These are phyloP conservation scores for Ensete glaucum DNA, from an alignment of 176 grass and related monocot genomes.

Conservation along the genomic window DNA sequence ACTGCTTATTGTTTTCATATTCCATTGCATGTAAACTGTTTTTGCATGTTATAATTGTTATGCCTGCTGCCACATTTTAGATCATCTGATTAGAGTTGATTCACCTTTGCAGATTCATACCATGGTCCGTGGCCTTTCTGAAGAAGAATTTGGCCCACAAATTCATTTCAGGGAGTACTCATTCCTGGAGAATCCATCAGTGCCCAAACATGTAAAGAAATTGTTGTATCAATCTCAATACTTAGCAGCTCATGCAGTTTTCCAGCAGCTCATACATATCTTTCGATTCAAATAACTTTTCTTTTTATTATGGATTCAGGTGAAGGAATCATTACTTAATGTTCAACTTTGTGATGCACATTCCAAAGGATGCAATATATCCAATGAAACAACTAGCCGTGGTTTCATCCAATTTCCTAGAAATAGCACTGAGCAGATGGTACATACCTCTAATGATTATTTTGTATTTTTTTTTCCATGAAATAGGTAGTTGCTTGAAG, in stretches of 20 bases:
- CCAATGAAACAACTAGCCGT: constrained; percentile 36
- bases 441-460: constrained; percentile 9
- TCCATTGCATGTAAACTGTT: too few relatives aligned
- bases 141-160: constrained; percentile 55
- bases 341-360: constrained; percentile 55
- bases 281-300: neutral
- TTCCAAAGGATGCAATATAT: constrained; percentile 25
- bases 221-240: neutral
- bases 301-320: neutral
- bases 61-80: neutral
- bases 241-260: neutral
- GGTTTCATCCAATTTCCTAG: constrained; percentile 44
- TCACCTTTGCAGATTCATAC: constrained; percentile 48
- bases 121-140: constrained; percentile 62
- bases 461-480: too few relatives aligned
- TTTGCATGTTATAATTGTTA: too few relatives aligned
- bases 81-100: neutral
- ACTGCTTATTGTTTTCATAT: too few relatives aligned
- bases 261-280: neutral
- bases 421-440: constrained; percentile 64
- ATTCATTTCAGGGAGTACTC: constrained; percentile 95
- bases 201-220: constrained; percentile 49
- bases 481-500: too few relatives aligned
- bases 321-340: constrained; percentile 54
- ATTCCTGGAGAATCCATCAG: constrained; percentile 71